phyloP scores from a whole-genome alignment of 108 stramenopile species.

The Stephanodiscus minutulus region DNA sequence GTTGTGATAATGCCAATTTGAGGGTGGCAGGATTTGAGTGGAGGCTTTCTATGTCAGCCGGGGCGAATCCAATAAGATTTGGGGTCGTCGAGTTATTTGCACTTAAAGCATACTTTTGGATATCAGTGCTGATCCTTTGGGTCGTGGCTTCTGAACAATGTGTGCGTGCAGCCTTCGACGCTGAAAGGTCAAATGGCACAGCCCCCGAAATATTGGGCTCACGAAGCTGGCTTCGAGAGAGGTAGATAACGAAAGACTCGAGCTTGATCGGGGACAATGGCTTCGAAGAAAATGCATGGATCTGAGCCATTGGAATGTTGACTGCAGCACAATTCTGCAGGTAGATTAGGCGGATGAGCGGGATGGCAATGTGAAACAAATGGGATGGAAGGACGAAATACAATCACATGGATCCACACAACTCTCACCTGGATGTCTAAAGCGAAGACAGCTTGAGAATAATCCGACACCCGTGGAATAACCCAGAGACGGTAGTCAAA shows the following conservation, averaged over 20 bases:
- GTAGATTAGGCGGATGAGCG: too few species aligned
- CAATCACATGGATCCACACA: too few species aligned
- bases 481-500: constrained; percentile 85
- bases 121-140: constrained; percentile 77
- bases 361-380: too few species aligned
- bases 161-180: constrained; percentile 71
- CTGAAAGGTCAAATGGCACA: constrained; percentile 81
- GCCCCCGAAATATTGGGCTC: constrained; percentile 65
- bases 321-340: constrained; percentile 79
- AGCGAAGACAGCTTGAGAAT: constrained; percentile 69
- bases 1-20: constrained; percentile 65
- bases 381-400: too few species aligned
- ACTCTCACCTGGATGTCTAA: constrained; percentile 65
- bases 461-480: constrained; percentile 82
- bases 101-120: constrained; percentile 75
- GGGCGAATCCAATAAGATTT: constrained; percentile 82
- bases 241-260: constrained; percentile 71
- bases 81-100: constrained; percentile 81
- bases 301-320: constrained; percentile 87
- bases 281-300: constrained; percentile 85
- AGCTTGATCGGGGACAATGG: constrained; percentile 89
- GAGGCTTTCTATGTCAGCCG: constrained; percentile 72
- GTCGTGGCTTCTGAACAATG: constrained; percentile 91
- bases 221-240: constrained; percentile 67
- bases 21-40: constrained; percentile 71